These are phyloP conservation scores for Thraustotheca clavata DNA, from an alignment of 352 stramenopile genomes.

Conservation along the genomic window DNA sequence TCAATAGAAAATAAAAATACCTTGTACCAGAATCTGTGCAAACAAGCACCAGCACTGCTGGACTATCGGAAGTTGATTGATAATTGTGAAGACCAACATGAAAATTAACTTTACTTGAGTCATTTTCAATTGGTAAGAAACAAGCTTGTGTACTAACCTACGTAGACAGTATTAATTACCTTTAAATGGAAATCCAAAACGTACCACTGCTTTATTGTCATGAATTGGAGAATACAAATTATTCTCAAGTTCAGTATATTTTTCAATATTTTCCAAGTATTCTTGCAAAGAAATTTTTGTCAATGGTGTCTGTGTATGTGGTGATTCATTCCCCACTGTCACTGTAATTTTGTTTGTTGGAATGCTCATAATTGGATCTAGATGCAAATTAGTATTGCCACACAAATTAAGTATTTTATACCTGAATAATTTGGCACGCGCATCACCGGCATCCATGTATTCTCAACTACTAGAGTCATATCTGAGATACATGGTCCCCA, in stretches of 20 bases:
- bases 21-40: constrained; percentile 14
- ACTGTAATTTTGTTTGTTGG: not conserved
- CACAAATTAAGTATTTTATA: not conserved
- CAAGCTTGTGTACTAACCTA: constrained; percentile 9
- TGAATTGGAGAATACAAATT: not conserved
- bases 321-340: constrained; percentile 13
- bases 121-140: constrained; percentile 1
- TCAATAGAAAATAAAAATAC: not conserved
- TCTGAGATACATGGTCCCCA: constrained; percentile 18
- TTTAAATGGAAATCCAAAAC: not conserved
- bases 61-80: not conserved
- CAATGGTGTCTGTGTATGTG: not conserved
- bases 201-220: constrained; percentile 8
- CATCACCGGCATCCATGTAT: constrained; percentile 16
- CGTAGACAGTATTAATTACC: not conserved
- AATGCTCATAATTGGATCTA: constrained; percentile 20
- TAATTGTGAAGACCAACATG: constrained; percentile 16
- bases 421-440: constrained; percentile 8
- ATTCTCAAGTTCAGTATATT: constrained; percentile 6
- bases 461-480: constrained; percentile 15
- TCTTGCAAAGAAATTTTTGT: not conserved
- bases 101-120: not conserved
- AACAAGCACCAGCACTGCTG: constrained; percentile 9
- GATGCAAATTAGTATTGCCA: not conserved
- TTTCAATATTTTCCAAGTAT: constrained; percentile 10